phyloP scores from a whole-genome alignment of 305 asterid species.

The Solanum hybrid region DNA sequence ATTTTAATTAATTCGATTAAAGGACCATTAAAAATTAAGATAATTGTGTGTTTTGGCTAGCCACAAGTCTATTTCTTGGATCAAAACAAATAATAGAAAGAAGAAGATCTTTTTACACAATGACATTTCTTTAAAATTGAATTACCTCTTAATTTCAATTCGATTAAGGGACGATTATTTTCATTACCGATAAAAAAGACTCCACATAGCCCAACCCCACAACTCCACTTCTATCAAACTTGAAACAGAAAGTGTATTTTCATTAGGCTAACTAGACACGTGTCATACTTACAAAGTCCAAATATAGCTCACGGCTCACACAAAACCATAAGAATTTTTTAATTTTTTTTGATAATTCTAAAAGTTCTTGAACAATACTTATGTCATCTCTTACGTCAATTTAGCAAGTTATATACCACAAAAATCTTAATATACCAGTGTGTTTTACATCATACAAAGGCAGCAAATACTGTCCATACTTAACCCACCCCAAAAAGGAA shows the following conservation, averaged over 20 bases:
- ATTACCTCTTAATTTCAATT: background rate
- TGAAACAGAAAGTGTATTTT: background rate
- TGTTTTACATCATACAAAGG: background rate
- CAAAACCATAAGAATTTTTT: background rate
- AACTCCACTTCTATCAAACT: background rate
- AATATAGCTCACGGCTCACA: background rate
- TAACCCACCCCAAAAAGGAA: background rate
- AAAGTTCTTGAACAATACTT: background rate
- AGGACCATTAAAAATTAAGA: no score
- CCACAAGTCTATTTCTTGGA: background rate
- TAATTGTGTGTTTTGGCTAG: background rate
- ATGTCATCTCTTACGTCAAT: constrained; percentile 3
- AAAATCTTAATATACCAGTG: background rate
- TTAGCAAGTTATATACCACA: background rate
- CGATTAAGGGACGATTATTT: background rate
- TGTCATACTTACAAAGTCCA: background rate
- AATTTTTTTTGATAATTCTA: background rate
- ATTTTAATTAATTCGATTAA: no score
- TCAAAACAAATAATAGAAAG: background rate
- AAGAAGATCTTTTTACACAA: background rate
- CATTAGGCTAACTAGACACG: background rate
- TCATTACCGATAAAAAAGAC: background rate
- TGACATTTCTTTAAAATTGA: background rate
- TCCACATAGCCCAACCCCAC: background rate
- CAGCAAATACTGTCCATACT: background rate